Evolutionary conservation across 805 yeast species (phyloP).

Genomic region (Candida broadrunensis): DNA sequence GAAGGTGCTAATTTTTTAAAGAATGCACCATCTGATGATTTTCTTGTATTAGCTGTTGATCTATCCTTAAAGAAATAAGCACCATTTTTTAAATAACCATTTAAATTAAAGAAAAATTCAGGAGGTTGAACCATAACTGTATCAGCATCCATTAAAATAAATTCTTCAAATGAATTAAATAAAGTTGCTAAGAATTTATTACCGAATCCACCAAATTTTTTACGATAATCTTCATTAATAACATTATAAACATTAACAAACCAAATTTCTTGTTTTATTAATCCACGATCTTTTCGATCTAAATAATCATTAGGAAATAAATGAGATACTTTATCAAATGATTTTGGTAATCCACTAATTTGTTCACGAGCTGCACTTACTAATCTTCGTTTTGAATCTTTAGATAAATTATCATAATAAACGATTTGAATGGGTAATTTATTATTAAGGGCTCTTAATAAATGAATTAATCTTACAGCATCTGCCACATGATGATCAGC

Average conservation of each 20-base stretch:
- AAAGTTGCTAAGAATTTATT: constrained; percentile 54
- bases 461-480: constrained; percentile 25
- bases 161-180: constrained; percentile 57
- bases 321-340: constrained; percentile 18
- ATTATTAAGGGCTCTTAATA: constrained; percentile 33
- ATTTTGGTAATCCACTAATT: constrained; percentile 19
- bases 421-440: constrained; percentile 34
- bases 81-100: constrained; percentile 29
- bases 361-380: constrained; percentile 24
- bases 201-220: constrained; percentile 20
- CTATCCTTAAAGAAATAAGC: constrained; percentile 33
- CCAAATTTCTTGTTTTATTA: constrained; percentile 36
- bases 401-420: constrained; percentile 25
- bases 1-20: constrained; percentile 24
- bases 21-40: constrained; percentile 17
- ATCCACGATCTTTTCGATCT: constrained; percentile 14
- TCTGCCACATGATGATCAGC: constrained; percentile 26
- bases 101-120: constrained; percentile 21
- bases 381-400: constrained; percentile 19
- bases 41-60: constrained; percentile 21
- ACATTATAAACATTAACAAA: constrained; percentile 29
- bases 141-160: constrained; percentile 54
- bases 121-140: constrained; percentile 33
- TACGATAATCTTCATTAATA: constrained; percentile 17
- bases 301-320: constrained; percentile 16